A percentile compares a stretch with the other conserved stretches of the same genome.
Evolutionary conservation across 2,329 filamentous ascomycete species (phyloP).

Genomic region (Madurella mycetomatis): DNA sequence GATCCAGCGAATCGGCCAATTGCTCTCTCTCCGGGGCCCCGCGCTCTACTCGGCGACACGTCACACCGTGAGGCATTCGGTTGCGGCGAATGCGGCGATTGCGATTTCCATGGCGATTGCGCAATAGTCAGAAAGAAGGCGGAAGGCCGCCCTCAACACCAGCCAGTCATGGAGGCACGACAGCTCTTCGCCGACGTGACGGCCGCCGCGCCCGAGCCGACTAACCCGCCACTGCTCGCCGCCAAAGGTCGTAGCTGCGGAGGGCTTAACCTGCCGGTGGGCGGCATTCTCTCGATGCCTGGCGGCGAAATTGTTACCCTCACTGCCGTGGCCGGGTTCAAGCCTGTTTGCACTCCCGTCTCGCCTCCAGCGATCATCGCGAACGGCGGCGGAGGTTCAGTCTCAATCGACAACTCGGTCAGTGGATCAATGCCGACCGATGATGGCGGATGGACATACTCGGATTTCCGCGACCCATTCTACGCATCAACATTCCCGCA

Average conservation of each 20-base stretch:
- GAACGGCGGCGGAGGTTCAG: slow-evolving; percentile 36
- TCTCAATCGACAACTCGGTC: slow-evolving; percentile 29
- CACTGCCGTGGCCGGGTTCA: slow-evolving; percentile 55
- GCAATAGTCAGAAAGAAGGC: slow-evolving; percentile 22
- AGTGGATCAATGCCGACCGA: slow-evolving; percentile 15
- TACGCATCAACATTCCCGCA: slow-evolving; percentile 91
- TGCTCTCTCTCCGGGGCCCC: not conserved
- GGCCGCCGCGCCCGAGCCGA: slow-evolving; percentile 15
- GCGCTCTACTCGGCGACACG: not conserved
- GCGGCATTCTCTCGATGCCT: slow-evolving; percentile 25
- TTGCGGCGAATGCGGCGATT: slow-evolving; percentile 10
- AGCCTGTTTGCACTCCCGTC: slow-evolving; percentile 49
- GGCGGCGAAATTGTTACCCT: slow-evolving; percentile 53
- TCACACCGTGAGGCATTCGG: not conserved
- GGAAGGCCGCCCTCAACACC: slow-evolving; percentile 26
- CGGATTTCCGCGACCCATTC: slow-evolving; percentile 78
- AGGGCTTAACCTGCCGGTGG: slow-evolving; percentile 23
- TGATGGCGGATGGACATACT: slow-evolving; percentile 39
- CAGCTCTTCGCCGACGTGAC: slow-evolving; percentile 21
- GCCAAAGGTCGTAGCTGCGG: slow-evolving; percentile 21
- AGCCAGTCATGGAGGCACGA: slow-evolving; percentile 26
- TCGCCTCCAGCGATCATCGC: slow-evolving; percentile 39
- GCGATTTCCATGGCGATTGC: slow-evolving; percentile 28
- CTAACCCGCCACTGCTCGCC: slow-evolving; percentile 16
- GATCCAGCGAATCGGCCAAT: not conserved